Percentiles rank a stretch among this genome's conserved stretches.
Conservation (phyloP, 805 yeast genomes). For the Debaryomyces tyrocola region DNA sequence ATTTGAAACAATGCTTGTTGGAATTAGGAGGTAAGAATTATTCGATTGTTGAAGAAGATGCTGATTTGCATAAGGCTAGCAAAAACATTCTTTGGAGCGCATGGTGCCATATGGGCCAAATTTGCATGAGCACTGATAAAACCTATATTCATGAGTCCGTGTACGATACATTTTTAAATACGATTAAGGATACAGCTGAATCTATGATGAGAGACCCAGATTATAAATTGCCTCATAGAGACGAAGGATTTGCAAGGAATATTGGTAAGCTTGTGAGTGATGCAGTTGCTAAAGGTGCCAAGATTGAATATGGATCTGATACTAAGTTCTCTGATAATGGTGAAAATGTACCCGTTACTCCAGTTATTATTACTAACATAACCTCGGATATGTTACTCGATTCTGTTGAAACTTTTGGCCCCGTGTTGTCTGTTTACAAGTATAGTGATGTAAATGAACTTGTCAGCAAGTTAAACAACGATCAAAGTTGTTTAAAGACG, state of each 20-base stretch:
- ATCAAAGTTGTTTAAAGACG: conserved; percentile 39
- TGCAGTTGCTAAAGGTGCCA: conserved; percentile 40
- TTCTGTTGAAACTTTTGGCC: conserved; percentile 44
- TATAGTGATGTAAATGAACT: conserved; percentile 17
- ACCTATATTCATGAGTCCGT: conserved; percentile 34
- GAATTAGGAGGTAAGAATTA: conserved; percentile 50
- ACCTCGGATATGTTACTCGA: conserved; percentile 26
- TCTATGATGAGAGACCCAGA: conserved; percentile 16
- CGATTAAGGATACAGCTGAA: conserved; percentile 16
- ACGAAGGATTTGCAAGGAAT: conserved; percentile 17
- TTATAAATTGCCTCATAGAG: conserved; percentile 29
- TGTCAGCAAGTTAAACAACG: conserved; percentile 23
- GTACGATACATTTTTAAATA: conserved; percentile 26
- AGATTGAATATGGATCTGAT: conserved; percentile 20
- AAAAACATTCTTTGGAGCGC: conserved; percentile 27
- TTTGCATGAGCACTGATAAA: conserved; percentile 48
- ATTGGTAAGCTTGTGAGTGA: conserved; percentile 28
- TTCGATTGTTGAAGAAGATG: conserved; percentile 31
- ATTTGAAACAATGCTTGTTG: conserved; percentile 41
- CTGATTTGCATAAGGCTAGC: conserved; percentile 32
- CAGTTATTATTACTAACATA: conserved; percentile 34
- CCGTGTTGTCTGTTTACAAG: conserved; percentile 33
- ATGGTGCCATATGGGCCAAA: conserved; percentile 48
- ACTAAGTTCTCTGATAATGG: conserved; percentile 2
- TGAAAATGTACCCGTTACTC: conserved; percentile 11